phyloP scores from a whole-genome alignment of 2,329 filamentous ascomycete genomes.

The Cercospora brassicicola region DNA sequence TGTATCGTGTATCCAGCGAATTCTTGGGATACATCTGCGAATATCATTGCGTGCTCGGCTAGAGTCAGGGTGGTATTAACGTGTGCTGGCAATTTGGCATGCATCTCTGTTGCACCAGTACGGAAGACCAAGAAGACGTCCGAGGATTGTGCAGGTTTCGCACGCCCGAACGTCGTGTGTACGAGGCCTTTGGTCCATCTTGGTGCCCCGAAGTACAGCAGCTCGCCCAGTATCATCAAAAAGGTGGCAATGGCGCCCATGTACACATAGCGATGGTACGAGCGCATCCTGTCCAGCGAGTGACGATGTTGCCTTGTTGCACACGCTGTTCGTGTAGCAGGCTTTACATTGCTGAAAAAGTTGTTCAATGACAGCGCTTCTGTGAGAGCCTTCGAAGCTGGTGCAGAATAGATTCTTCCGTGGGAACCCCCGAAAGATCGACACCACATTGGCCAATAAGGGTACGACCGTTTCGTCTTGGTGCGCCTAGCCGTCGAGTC shows the following conservation, averaged over 20 bases:
- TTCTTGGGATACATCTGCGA: background rate
- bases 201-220: background rate
- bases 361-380: background rate
- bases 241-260: background rate
- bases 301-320: background rate
- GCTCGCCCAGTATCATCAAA: background rate
- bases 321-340: background rate
- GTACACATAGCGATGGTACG: background rate
- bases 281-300: background rate
- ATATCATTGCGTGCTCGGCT: background rate
- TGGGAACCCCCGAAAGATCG: background rate
- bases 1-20: background rate
- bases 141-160: background rate
- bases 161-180: background rate
- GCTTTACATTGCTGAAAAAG: background rate
- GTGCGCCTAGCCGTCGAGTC: background rate
- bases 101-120: conserved; percentile 59
- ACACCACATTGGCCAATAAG: background rate
- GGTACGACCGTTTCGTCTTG: background rate
- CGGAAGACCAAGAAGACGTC: conserved; percentile 60
- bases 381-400: background rate
- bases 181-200: background rate
- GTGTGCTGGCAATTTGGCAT: conserved; percentile 56
- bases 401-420: background rate
- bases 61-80: conserved; percentile 49